Conservation (phyloP, 2,329 filamentous ascomycete genomes). For the Scortechinia acanthostroma region DNA sequence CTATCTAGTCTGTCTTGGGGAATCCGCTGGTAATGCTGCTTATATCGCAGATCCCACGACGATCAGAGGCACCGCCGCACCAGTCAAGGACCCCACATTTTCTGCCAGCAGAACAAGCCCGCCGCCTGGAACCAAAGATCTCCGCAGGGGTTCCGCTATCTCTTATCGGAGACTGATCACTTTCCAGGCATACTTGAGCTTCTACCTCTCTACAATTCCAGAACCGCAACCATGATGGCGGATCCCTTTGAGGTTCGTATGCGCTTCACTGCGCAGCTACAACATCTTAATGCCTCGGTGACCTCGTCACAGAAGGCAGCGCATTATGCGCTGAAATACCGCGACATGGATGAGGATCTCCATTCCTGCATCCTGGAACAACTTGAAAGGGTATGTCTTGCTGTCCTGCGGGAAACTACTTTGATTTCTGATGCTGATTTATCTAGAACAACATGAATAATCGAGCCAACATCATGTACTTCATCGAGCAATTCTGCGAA, state of each 20-base stretch:
- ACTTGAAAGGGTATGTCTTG: conserved; percentile 63
- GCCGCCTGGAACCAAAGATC: too few species aligned
- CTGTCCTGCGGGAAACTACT: background rate
- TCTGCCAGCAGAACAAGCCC: too few species aligned
- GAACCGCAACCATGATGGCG: conserved; percentile 30
- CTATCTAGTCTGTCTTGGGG: too few species aligned
- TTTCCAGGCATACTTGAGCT: too few species aligned
- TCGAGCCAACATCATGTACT: conserved; percentile 97
- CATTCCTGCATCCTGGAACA: conserved; percentile 97
- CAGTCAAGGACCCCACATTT: too few species aligned
- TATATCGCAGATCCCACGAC: too few species aligned
- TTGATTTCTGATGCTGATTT: background rate
- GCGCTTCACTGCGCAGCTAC: conserved; percentile 85
- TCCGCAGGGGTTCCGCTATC: too few species aligned
- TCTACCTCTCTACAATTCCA: too few species aligned
- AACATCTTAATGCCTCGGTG: conserved; percentile 84
- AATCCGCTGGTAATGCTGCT: too few species aligned
- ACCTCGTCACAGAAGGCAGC: conserved; percentile 86
- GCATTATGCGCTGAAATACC: conserved; percentile 87
- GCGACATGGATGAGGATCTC: conserved; percentile 91
- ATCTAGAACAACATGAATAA: conserved; percentile 86
- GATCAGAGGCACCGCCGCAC: too few species aligned
- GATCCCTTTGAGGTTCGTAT: conserved; percentile 98
- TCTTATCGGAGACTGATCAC: too few species aligned
- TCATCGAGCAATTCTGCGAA: conserved; percentile 91